Percentiles rank a stretch among this genome's conserved stretches.
phyloP scores from a whole-genome alignment of 805 yeast species.

The Hanseniaspora guilliermondii region DNA sequence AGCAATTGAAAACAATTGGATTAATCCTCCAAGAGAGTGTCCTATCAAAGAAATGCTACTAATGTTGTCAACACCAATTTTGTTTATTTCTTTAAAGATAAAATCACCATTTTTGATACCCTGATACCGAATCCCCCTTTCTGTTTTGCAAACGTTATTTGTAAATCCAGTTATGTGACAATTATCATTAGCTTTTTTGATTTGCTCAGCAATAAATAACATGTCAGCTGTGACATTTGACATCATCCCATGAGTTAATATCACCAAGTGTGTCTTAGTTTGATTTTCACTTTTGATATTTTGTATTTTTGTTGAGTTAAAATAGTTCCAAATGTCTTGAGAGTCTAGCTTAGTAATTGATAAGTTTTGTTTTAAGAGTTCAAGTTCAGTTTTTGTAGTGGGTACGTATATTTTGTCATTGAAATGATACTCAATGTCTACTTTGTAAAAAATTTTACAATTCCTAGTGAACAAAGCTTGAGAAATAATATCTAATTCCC shows the following conservation, averaged over 20 bases:
- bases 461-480: slow-evolving; percentile 58
- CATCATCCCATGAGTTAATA: slow-evolving; percentile 67
- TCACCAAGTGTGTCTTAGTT: slow-evolving; percentile 50
- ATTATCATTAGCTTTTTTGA: slow-evolving; percentile 32
- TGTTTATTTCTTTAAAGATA: slow-evolving; percentile 37
- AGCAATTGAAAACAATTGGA: slow-evolving; percentile 67
- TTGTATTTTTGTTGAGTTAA: slow-evolving; percentile 20
- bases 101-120: slow-evolving; percentile 63
- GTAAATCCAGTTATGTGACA: slow-evolving; percentile 56
- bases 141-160: slow-evolving; percentile 66
- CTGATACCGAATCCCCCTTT: slow-evolving; percentile 59
- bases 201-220: slow-evolving; percentile 58
- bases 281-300: slow-evolving; percentile 15
- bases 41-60: slow-evolving; percentile 57
- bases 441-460: slow-evolving; percentile 50
- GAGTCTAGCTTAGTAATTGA: slow-evolving; percentile 44
- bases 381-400: slow-evolving; percentile 21
- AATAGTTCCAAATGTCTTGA: slow-evolving; percentile 59
- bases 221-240: slow-evolving; percentile 67
- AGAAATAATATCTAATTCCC: slow-evolving; percentile 61
- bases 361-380: slow-evolving; percentile 20
- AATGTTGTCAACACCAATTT: slow-evolving; percentile 34
- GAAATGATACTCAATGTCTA: slow-evolving; percentile 37
- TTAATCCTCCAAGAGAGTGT: slow-evolving; percentile 69
- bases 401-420: slow-evolving; percentile 18